Percentiles rank a stretch among this genome's conserved stretches.
Evolutionary conservation across 805 yeast species (phyloP).

Genomic region (Nakazawaea ernobii): DNA sequence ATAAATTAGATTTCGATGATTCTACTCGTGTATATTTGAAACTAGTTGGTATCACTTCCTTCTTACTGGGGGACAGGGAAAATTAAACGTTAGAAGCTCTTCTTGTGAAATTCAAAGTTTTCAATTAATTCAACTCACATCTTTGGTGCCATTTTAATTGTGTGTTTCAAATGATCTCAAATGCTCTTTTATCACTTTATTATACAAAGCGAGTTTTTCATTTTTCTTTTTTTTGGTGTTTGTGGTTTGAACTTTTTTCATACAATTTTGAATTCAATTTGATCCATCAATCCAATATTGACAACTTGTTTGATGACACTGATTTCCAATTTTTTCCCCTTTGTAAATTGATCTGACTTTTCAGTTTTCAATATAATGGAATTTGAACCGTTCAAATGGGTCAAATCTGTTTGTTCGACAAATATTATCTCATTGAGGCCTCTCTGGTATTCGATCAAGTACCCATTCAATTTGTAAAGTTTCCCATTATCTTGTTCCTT

Average conservation of each 20-base stretch:
- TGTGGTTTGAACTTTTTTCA: no score
- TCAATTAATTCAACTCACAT: background rate
- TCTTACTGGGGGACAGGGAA: no score
- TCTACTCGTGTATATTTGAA: constrained; percentile 33
- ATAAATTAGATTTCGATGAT: constrained; percentile 29
- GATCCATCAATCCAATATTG: background rate
- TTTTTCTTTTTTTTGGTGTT: background rate
- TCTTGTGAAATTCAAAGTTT: background rate
- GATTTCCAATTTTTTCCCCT: constrained; percentile 3
- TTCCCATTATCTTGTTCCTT: background rate
- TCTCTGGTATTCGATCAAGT: constrained; percentile 2
- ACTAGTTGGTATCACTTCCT: background rate
- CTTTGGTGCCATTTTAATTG: constrained; percentile 5
- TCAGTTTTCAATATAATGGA: background rate
- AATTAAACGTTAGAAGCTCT: background rate
- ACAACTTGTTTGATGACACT: background rate
- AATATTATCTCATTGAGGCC: constrained; percentile 6
- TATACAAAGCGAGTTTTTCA: background rate
- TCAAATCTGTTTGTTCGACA: constrained; percentile 5
- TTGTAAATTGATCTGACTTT: background rate
- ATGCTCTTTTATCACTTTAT: no score
- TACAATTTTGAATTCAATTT: background rate
- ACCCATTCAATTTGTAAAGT: constrained; percentile 3
- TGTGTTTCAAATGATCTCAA: no score
- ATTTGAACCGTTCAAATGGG: background rate